Evolutionary conservation across 2,329 filamentous ascomycete genomes (phyloP).

Genomic region (Aspergillus neotritici): DNA sequence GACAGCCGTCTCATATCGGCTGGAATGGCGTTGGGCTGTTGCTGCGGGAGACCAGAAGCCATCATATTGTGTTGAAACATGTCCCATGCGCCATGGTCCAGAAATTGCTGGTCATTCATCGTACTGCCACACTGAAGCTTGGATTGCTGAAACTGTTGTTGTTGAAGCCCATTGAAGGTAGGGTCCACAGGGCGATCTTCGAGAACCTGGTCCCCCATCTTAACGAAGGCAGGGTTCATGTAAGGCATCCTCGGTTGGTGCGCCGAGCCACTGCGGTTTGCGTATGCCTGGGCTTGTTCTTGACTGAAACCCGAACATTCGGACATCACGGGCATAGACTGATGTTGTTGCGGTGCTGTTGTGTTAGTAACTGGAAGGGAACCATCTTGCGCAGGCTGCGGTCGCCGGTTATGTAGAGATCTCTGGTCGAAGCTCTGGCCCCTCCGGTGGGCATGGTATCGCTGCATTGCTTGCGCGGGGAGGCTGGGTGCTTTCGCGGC

Average conservation of each 20-base stretch:
- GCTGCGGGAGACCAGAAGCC: slow-evolving; percentile 18
- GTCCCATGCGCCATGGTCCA: slow-evolving; percentile 23
- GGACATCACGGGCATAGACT: slow-evolving; percentile 39
- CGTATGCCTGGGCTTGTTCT: slow-evolving; percentile 27
- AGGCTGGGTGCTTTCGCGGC: slow-evolving; percentile 64
- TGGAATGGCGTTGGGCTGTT: slow-evolving; percentile 17
- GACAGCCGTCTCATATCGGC: slow-evolving; percentile 31
- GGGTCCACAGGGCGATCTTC: slow-evolving; percentile 19
- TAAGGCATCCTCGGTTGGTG: slow-evolving; percentile 25
- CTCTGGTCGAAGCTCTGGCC: slow-evolving; percentile 78
- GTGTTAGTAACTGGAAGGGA: slow-evolving; percentile 51
- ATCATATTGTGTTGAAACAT: slow-evolving; percentile 20
- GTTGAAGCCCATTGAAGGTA: slow-evolving; percentile 26
- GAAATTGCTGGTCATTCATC: slow-evolving; percentile 16
- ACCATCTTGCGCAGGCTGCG: slow-evolving; percentile 45
- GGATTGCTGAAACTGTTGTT: slow-evolving; percentile 21
- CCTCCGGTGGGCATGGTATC: slow-evolving; percentile 62
- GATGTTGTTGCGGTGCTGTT: slow-evolving; percentile 55
- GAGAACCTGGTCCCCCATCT: slow-evolving; percentile 11
- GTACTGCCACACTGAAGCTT: slow-evolving; percentile 15
- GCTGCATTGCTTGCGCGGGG: slow-evolving; percentile 50
- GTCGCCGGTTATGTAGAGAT: slow-evolving; percentile 51
- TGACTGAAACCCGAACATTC: slow-evolving; percentile 26
- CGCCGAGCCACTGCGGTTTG: slow-evolving; percentile 33
- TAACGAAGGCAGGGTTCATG: slow-evolving; percentile 16